Evolutionary conservation across 345 rosid species (phyloP).

Genomic region (Citrus glauca): DNA sequence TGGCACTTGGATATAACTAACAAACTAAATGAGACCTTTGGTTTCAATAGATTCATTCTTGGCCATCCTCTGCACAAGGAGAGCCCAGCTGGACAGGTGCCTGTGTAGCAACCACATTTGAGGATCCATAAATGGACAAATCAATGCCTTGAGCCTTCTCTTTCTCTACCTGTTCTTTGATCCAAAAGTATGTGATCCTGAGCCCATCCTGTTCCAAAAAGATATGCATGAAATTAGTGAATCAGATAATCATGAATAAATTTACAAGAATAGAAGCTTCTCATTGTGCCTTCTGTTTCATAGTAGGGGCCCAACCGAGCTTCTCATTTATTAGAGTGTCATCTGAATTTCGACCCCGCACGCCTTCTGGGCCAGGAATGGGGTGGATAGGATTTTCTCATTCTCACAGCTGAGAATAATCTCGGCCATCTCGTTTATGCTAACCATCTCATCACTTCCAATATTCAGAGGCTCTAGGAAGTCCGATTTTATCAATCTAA

Average conservation of each 20-base stretch:
- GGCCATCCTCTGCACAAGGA: slow-evolving; percentile 58
- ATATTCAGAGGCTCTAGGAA: slow-evolving; percentile 59
- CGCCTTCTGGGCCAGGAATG: slow-evolving; percentile 65
- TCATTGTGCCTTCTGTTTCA: slow-evolving; percentile 42
- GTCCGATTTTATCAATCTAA: slow-evolving; percentile 55
- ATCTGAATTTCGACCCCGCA: slow-evolving; percentile 57
- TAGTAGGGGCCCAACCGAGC: slow-evolving; percentile 61
- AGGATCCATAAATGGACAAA: slow-evolving; percentile 47
- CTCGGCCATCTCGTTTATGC: slow-evolving; percentile 65
- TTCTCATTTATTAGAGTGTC: slow-evolving; percentile 53
- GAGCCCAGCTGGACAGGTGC: slow-evolving; percentile 57
- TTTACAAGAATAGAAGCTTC: neutral
- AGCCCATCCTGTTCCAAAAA: slow-evolving; percentile 39
- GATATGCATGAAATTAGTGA: slow-evolving; percentile 2
- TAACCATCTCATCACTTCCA: slow-evolving; percentile 68
- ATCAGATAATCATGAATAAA: neutral
- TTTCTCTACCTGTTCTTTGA: slow-evolving; percentile 53
- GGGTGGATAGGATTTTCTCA: slow-evolving; percentile 47
- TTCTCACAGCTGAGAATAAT: slow-evolving; percentile 48
- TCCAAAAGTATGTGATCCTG: slow-evolving; percentile 57
- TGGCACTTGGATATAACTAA: no score
- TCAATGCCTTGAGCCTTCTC: slow-evolving; percentile 50
- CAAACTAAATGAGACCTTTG: neutral
- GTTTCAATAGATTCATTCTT: slow-evolving; percentile 27
- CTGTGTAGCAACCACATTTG: slow-evolving; percentile 58